phyloP scores from a whole-genome alignment of 371 early-diverging fungal genomes.

The Mucor mucedo region DNA sequence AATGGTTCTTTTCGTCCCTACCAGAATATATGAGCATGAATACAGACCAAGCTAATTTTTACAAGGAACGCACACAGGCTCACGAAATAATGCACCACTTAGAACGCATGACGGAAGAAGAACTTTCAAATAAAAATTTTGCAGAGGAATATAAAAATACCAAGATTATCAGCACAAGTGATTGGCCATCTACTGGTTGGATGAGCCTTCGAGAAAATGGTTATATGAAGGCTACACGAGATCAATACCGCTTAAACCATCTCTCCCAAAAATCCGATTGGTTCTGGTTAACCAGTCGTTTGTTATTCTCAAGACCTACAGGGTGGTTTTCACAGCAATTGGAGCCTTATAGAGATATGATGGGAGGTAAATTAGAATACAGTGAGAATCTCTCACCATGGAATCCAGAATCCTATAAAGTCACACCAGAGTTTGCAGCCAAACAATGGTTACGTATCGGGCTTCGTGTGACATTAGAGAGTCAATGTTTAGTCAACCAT shows the following conservation, averaged over 20 bases:
- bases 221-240: conserved; percentile 27
- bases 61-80: conserved; percentile 23
- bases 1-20: conserved; percentile 42
- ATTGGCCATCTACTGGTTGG: conserved; percentile 8
- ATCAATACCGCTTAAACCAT: conserved; percentile 38
- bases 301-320: conserved; percentile 39
- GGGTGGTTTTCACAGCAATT: conserved; percentile 33
- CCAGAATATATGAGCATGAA: conserved; percentile 42
- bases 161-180: conserved; percentile 14
- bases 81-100: background rate
- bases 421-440: conserved; percentile 14
- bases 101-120: conserved; percentile 1
- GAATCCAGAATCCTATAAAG: conserved; percentile 19
- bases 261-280: conserved; percentile 34
- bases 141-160: conserved; percentile 4
- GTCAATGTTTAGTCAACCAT: conserved; percentile 28
- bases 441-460: conserved; percentile 43
- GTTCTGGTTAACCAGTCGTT: conserved; percentile 43
- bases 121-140: conserved; percentile 12
- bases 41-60: conserved; percentile 35
- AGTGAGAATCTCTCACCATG: conserved; percentile 15
- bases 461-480: conserved; percentile 16
- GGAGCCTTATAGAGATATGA: conserved; percentile 34
- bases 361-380: conserved; percentile 41
- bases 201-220: conserved; percentile 13